These are phyloP conservation scores for Solanum hybrid DNA, from an alignment of 305 asterid genomes.

Conservation along the genomic window DNA sequence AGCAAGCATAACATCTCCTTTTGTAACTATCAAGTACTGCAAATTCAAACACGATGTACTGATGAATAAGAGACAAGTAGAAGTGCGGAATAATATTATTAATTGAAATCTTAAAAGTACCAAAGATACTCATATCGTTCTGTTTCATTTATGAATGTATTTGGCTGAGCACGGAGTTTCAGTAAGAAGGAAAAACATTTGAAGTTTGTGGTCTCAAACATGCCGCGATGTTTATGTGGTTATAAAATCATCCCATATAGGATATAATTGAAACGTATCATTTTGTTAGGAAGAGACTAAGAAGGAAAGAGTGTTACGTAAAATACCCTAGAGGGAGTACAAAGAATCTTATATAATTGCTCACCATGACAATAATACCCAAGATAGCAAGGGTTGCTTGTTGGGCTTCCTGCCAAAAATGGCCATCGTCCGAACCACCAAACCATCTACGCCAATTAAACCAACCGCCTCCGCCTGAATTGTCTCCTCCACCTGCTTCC, in stretches of 20 bases:
- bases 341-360: conserved; percentile 2
- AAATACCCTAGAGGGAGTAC: not conserved
- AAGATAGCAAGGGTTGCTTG: conserved; percentile 66
- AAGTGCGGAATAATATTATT: not conserved
- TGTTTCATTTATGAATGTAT: not conserved
- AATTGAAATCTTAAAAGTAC: not conserved
- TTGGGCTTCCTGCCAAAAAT: conserved; percentile 87
- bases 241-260: not conserved
- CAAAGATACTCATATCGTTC: not conserved
- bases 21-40: conserved; percentile 66
- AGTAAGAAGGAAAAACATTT: not conserved
- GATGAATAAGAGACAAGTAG: not conserved
- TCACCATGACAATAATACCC: conserved; percentile 63
- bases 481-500: conserved; percentile 66
- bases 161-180: not conserved
- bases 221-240: not conserved
- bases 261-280: not conserved
- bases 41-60: not conserved
- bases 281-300: not conserved
- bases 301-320: not conserved
- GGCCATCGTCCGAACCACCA: conserved; percentile 63
- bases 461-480: conserved; percentile 84
- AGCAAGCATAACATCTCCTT: conserved; percentile 75
- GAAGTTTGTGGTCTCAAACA: not conserved
- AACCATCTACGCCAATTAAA: conserved; percentile 55